Base-by-base conservation (phyloP, 129 eudicot species). In the Ambrosia artemisiifolia region DNA sequence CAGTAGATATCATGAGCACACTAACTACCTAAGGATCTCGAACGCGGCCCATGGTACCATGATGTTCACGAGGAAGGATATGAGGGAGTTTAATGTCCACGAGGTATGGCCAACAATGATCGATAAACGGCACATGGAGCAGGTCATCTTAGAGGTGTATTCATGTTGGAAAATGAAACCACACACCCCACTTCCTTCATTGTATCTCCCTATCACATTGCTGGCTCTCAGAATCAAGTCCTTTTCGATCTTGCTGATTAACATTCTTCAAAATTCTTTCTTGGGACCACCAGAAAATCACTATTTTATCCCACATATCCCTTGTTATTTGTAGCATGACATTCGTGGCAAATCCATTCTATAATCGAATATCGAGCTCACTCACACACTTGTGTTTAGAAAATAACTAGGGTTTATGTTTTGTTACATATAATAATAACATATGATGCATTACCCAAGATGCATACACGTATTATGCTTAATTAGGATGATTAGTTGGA, bases 311-410 rank as follows among this genome's bases (percentile, higher is more conserved):
- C 49, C 20, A 60, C 65, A 78, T 63, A 70, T 78, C 67, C 82
- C 82, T 78, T 78, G 82, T 78, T 71, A 71, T 71, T 78, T 78
- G 82, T 78, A 78, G 82, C 82, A 71, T 71, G 51, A 78, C 76
- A 75, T 75, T 75, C 74, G 38, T 75, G 4, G 47, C 74, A 56
- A 67, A 56, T 44, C 62, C 53, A 17, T 55, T 67, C 49, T 67
- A 55, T 67, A 55, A 20, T 67, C 42, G 36, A 67, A 75, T 44
- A 55, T 67, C 50, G 61, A 75, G 74, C 48, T 56, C 57, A 47
- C 48, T 56, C 57, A 47, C 44, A 67, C 72, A 54, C 67, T 32
- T n/a, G 53, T 36, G 18, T 50, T 48, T 74, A 74, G 32, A 59
- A 48, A 19, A 35, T 20, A n/a, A n/a, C n/a, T n/a, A n/a, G n/a